phyloP scores from a whole-genome alignment of 2,329 filamentous ascomycete genomes.

The Capronia coronata region DNA sequence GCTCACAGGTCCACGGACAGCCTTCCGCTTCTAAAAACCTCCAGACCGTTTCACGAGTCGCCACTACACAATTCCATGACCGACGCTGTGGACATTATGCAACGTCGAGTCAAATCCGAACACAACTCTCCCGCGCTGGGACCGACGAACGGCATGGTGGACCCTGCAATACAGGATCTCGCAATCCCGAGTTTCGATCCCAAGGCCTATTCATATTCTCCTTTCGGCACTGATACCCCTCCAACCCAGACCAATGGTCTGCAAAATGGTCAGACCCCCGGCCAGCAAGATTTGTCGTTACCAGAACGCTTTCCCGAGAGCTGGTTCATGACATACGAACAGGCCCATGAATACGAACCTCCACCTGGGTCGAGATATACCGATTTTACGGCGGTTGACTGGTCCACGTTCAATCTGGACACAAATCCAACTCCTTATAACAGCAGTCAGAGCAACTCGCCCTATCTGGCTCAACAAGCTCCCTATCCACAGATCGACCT shows the following conservation, averaged over 20 bases:
- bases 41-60: conserved; percentile 28
- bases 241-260: conserved; percentile 23
- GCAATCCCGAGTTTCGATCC: conserved; percentile 31
- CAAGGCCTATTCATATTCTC: conserved; percentile 32
- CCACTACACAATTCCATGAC: conserved; percentile 31
- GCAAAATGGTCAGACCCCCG: conserved; percentile 29
- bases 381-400: conserved; percentile 36
- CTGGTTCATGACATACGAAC: conserved; percentile 41
- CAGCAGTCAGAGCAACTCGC: conserved; percentile 20
- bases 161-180: conserved; percentile 27
- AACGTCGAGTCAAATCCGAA: conserved; percentile 39
- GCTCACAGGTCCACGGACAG: conserved; percentile 50
- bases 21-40: conserved; percentile 38
- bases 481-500: conserved; percentile 15
- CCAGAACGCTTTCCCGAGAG: conserved; percentile 36
- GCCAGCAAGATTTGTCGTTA: conserved; percentile 29
- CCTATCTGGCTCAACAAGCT: conserved; percentile 29
- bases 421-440: conserved; percentile 6
- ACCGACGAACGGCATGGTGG: conserved; percentile 25
- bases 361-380: conserved; percentile 14
- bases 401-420: conserved; percentile 42
- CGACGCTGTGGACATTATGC: conserved; percentile 32
- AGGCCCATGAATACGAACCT: conserved; percentile 32
- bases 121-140: conserved; percentile 42
- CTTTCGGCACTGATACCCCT: conserved; percentile 33